Evolutionary conservation across 305 asterid genomes (phyloP).

Genomic region (Fraxinus baroniana): DNA sequence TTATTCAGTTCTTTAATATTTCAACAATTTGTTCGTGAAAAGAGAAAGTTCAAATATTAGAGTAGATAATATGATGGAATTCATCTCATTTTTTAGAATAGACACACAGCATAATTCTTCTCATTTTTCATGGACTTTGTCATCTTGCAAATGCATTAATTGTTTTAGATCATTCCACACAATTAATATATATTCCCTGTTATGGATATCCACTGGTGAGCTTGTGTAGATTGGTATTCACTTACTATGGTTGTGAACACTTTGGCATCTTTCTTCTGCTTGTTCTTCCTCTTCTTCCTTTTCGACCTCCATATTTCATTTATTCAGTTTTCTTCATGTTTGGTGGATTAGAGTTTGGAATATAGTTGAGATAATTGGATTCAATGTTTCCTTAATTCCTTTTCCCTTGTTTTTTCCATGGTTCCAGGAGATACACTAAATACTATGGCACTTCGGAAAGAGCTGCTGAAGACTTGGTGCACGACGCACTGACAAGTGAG

Average conservation of each 20-base stretch:
- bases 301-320: conserved; percentile 2
- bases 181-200: not conserved
- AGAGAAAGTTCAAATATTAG: not conserved
- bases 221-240: not conserved
- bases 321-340: not conserved
- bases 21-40: not conserved
- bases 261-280: not conserved
- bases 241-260: not conserved
- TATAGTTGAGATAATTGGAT: not conserved
- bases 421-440: conserved; percentile 93
- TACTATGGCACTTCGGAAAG: conserved; percentile 85
- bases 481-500: conserved; percentile 92
- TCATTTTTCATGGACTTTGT: not conserved
- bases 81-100: not conserved
- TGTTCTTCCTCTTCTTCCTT: not conserved
- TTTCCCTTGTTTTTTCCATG: conserved; percentile 15
- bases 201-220: not conserved
- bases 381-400: conserved; percentile 17
- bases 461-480: conserved; percentile 90
- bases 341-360: not conserved
- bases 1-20: not conserved
- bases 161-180: not conserved
- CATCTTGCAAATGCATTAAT: not conserved
- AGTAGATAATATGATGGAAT: not conserved
- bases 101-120: not conserved